These are phyloP conservation scores for Hyphodiscus hymeniophilus DNA, from an alignment of 495 filamentous ascomycete species.

Conservation along the genomic window DNA sequence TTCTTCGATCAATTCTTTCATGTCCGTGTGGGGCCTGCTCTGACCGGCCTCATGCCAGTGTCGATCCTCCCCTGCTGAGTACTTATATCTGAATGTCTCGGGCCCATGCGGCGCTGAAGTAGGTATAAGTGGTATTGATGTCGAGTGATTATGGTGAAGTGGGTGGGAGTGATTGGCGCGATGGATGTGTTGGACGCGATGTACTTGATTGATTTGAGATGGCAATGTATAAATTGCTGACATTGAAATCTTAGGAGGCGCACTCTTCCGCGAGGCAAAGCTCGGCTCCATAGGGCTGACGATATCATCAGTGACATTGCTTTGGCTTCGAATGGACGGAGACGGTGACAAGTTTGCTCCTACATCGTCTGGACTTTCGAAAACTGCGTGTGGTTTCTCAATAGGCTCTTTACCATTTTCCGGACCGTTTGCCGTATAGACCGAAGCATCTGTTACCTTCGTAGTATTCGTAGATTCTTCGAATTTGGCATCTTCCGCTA, in stretches of 20 bases:
- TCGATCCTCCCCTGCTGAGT: constrained; percentile 1
- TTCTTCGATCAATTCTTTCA: constrained; percentile 8
- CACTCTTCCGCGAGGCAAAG: neutral
- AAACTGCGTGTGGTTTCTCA: neutral
- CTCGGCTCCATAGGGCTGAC: no score
- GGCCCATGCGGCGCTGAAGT: neutral
- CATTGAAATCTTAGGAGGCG: neutral
- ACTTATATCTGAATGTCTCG: constrained; percentile 7
- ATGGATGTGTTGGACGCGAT: neutral
- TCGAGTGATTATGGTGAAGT: neutral
- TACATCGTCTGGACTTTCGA: constrained; percentile 17
- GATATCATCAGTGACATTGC: no score
- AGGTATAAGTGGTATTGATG: neutral
- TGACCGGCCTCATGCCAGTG: neutral
- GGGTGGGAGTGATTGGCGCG: neutral
- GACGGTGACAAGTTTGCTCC: neutral
- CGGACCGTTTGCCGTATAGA: no score
- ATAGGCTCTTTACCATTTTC: no score
- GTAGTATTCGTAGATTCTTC: neutral
- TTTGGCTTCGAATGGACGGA: neutral
- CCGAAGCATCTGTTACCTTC: no score
- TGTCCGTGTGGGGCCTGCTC: neutral
- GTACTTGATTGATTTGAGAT: neutral
- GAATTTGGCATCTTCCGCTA: neutral
- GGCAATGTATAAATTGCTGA: neutral